These are phyloP conservation scores for Cladosporium sp. DNA, from an alignment of 2,329 filamentous ascomycete genomes.

Conservation along the genomic window DNA sequence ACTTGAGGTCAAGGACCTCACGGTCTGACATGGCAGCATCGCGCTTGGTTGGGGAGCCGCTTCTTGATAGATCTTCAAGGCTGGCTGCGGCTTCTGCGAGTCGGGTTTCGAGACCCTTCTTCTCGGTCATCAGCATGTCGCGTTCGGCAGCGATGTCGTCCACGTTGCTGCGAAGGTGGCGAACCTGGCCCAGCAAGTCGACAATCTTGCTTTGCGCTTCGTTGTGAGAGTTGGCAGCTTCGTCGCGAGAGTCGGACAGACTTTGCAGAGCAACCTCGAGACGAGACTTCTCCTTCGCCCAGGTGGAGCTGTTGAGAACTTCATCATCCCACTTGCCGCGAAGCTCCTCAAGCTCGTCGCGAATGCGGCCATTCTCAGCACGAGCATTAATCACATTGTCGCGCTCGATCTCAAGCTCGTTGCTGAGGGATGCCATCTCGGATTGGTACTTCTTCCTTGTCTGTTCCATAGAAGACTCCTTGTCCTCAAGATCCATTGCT, in stretches of 20 bases:
- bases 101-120: slow-evolving; percentile 81
- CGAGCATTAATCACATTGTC: slow-evolving; percentile 84
- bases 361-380: slow-evolving; percentile 79
- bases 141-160: slow-evolving; percentile 85
- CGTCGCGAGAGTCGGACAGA: slow-evolving; percentile 85
- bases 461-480: slow-evolving; percentile 93
- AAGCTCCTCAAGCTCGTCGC: slow-evolving; percentile 94
- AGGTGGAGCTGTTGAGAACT: slow-evolving; percentile 94
- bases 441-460: slow-evolving; percentile 96
- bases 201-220: slow-evolving; percentile 94
- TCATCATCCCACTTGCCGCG: slow-evolving; percentile 98
- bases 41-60: slow-evolving; percentile 81
- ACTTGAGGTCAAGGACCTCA: slow-evolving; percentile 86
- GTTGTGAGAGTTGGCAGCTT: slow-evolving; percentile 89
- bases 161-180: slow-evolving; percentile 75
- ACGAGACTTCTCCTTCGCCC: slow-evolving; percentile 95
- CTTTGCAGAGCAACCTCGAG: slow-evolving; percentile 88
- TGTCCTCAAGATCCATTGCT: slow-evolving; percentile 95
- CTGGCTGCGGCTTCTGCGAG: slow-evolving; percentile 84
- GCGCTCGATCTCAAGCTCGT: slow-evolving; percentile 89
- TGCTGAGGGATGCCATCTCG: slow-evolving; percentile 84
- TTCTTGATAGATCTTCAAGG: slow-evolving; percentile 76
- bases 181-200: slow-evolving; percentile 83
- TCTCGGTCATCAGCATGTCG: slow-evolving; percentile 82
- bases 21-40: slow-evolving; percentile 87